A percentile compares a stretch with the other conserved stretches of the same genome.
Evolutionary conservation across 177 flowering plant species (phyloP).

Genomic region (Tripterygium wilfordii): DNA sequence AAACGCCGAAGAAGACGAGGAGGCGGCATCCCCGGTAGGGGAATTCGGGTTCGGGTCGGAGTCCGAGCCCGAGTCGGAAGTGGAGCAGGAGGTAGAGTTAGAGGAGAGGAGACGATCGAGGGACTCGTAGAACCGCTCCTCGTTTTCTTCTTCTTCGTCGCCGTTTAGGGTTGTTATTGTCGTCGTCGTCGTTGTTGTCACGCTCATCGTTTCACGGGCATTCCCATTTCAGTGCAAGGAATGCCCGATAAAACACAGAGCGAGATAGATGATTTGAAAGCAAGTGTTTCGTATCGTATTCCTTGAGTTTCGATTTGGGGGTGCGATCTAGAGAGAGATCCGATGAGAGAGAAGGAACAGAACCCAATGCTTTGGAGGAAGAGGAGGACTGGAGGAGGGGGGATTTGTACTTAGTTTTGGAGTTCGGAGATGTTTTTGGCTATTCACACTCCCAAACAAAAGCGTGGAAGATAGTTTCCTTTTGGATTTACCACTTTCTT

Average conservation of each 20-base stretch:
- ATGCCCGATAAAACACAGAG: too few species aligned
- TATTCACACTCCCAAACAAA: too few species aligned
- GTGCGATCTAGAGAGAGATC: conserved; percentile 27
- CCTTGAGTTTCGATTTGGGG: too few species aligned
- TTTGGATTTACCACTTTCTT: background rate
- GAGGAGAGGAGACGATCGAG: conserved; percentile 79
- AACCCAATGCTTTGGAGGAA: conserved; percentile 1
- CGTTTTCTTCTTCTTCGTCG: conserved; percentile 40
- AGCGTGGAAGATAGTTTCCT: background rate
- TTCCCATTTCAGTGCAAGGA: conserved; percentile 38
- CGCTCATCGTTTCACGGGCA: conserved; percentile 21
- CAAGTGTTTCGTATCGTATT: too few species aligned
- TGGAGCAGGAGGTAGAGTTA: conserved; percentile 40
- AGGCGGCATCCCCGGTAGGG: conserved; percentile 36
- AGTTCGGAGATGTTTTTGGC: background rate
- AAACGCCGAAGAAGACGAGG: too few species aligned
- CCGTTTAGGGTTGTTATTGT: conserved; percentile 16
- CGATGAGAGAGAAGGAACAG: conserved; percentile 16
- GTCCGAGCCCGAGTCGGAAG: conserved; percentile 33
- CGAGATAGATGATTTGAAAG: too few species aligned
- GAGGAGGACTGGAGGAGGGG: conserved; percentile 4
- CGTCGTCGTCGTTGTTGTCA: conserved; percentile 30
- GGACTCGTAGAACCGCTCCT: conserved; percentile 72
- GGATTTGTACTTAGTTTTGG: conserved; percentile 26
- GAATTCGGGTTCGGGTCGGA: conserved; percentile 7